Base-by-base conservation (phyloP, 2,329 filamentous ascomycete genomes). In the Trematosphaeria pertusa region DNA sequence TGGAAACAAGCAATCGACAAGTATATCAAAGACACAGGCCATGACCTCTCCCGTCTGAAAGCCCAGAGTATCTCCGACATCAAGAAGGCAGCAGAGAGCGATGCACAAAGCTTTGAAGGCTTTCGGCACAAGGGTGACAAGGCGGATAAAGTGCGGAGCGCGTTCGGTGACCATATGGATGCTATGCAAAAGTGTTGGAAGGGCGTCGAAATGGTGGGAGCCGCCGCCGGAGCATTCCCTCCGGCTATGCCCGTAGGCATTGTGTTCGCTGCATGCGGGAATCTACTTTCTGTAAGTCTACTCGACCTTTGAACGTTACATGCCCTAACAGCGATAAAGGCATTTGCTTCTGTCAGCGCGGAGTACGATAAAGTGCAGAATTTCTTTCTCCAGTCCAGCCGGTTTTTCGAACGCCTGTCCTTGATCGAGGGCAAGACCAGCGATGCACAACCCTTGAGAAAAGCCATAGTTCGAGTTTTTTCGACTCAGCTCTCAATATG, bases 311-410 rank as follows among this genome's bases (percentile, higher is more conserved):
- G 3, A 17, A 10, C 14, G 3, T 17, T 6, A 30, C 1, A 4
- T 30, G 7, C 9, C 12, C 15, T 18, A 28, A 24, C 3, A 24
- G 5, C n/a, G 24, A 8, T 32, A 4, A 12, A 62, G 56, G 58
- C 71, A 61, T 74, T 59, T 10, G 63, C 60, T 12, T 52, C 50
- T 5, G 69, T 72, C 0, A 68, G 61, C 0, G 70, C 68, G 0
- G 72, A 76, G 32, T 75, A 74, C 26, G 71, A 76, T 19, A 56
- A 69, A 2, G 60, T 75, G 0, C 58, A 69, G n/a, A 61, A 61
- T 3, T 76, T 75, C 40, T 75, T 75, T 38, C 62, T 70, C 1
- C 63, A 69, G 8, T 73, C 74, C 58, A 68, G 68, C 37, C 68
- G 67, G 5, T 73, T 75, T 18, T 54, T 75, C 3, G 52, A 64